phyloP scores from a whole-genome alignment of 108 stramenopile genomes.

The Nitzschia sp. region DNA sequence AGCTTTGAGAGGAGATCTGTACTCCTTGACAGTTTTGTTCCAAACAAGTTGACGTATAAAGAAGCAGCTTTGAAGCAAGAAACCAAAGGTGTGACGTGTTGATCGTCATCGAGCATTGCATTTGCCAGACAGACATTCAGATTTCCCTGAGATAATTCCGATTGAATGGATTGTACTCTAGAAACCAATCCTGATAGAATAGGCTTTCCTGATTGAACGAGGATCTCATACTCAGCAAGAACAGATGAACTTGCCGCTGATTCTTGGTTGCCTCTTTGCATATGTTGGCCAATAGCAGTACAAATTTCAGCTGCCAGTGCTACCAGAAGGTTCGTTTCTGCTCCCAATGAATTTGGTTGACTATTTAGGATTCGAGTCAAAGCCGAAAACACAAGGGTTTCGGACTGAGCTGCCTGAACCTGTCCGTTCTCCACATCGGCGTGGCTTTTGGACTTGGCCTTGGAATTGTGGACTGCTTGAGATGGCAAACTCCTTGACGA shows the following conservation, averaged over 20 bases:
- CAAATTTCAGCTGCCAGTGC: slow-evolving; percentile 34
- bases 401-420: slow-evolving; percentile 1
- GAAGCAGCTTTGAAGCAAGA: slow-evolving; percentile 29
- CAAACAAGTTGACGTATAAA: slow-evolving; percentile 36
- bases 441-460: slow-evolving; percentile 5
- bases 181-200: slow-evolving; percentile 30
- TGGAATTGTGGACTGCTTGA: background rate
- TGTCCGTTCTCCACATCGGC: background rate
- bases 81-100: slow-evolving; percentile 17
- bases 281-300: slow-evolving; percentile 22
- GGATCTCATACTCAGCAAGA: slow-evolving; percentile 35
- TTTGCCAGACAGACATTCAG: slow-evolving; percentile 3
- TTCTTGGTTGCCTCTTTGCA: slow-evolving; percentile 2
- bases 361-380: slow-evolving; percentile 25
- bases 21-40: slow-evolving; percentile 44
- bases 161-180: slow-evolving; percentile 11
- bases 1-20: slow-evolving; percentile 22
- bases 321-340: slow-evolving; percentile 14
- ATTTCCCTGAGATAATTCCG: background rate
- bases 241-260: slow-evolving; percentile 15
- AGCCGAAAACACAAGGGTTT: slow-evolving; percentile 35
- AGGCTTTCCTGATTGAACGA: slow-evolving; percentile 24
- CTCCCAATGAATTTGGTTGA: background rate
- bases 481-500: background rate
- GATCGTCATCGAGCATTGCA: slow-evolving; percentile 11